phyloP scores from a whole-genome alignment of 345 rosid genomes.

The Gossypium mustelinum region DNA sequence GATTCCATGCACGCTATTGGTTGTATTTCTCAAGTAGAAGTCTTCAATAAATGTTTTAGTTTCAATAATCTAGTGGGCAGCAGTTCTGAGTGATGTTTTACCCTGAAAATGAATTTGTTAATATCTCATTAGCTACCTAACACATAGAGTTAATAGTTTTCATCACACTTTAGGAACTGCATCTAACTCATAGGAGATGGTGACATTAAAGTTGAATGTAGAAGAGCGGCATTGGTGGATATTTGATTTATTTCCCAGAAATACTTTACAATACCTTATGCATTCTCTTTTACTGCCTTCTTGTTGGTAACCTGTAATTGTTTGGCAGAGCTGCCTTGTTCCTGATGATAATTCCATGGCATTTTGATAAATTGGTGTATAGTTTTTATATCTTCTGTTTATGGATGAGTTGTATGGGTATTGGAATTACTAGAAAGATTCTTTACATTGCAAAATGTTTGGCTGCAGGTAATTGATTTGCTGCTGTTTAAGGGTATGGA shows the following conservation, averaged over 20 bases:
- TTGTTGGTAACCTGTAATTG: not conserved
- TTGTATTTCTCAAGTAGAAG: not conserved
- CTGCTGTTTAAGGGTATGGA: slow-evolving; percentile 91
- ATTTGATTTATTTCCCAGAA: not conserved
- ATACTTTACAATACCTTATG: not conserved
- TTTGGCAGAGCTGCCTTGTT: not conserved
- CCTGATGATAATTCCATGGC: not conserved
- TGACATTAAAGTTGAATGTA: not conserved
- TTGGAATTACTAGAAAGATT: not conserved
- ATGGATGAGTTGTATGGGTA: not conserved
- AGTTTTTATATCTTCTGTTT: not conserved
- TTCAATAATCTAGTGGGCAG: not conserved
- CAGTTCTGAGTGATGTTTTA: not conserved
- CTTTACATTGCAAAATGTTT: not conserved
- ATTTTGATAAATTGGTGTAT: not conserved
- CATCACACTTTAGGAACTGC: not conserved
- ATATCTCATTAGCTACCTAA: not conserved
- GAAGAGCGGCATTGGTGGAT: not conserved
- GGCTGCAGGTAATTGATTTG: slow-evolving; percentile 83
- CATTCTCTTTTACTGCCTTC: not conserved
- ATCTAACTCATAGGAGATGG: not conserved
- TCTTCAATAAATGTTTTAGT: not conserved
- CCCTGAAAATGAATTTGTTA: not conserved
- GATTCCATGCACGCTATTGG: not conserved
- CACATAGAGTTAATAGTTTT: not conserved